phyloP scores from a whole-genome alignment of 345 rosid species.

The Eucalyptus polybractea region DNA sequence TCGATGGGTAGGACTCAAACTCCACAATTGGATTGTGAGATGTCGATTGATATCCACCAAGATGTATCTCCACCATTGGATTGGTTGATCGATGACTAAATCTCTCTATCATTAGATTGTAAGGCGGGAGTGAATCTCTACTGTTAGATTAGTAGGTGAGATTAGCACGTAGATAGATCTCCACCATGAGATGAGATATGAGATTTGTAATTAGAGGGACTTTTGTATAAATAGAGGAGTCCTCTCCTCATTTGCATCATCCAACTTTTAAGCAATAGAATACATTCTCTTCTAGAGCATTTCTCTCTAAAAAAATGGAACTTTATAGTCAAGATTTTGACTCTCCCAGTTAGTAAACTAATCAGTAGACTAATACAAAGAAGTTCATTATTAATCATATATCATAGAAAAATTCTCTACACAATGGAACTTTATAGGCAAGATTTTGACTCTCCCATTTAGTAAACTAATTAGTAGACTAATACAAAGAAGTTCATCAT shows the following conservation, averaged over 20 bases:
- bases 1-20: not conserved
- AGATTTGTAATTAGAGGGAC: not conserved
- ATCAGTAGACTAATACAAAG: no score
- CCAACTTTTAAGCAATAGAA: not conserved
- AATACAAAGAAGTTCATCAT: no score
- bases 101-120: not conserved
- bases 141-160: not conserved
- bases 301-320: no score
- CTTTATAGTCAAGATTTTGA: no score
- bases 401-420: no score
- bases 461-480: no score
- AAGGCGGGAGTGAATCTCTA: not conserved
- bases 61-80: not conserved
- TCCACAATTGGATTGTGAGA: not conserved
- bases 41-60: not conserved
- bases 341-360: no score
- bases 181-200: not conserved
- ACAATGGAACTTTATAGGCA: no score
- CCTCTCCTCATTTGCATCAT: not conserved
- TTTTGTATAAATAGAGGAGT: not conserved
- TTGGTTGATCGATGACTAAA: not conserved
- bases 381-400: no score
- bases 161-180: not conserved
- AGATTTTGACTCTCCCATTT: no score
- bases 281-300: not conserved